phyloP scores from a whole-genome alignment of 495 filamentous ascomycete species.

The Aspergillus bertholletiae region DNA sequence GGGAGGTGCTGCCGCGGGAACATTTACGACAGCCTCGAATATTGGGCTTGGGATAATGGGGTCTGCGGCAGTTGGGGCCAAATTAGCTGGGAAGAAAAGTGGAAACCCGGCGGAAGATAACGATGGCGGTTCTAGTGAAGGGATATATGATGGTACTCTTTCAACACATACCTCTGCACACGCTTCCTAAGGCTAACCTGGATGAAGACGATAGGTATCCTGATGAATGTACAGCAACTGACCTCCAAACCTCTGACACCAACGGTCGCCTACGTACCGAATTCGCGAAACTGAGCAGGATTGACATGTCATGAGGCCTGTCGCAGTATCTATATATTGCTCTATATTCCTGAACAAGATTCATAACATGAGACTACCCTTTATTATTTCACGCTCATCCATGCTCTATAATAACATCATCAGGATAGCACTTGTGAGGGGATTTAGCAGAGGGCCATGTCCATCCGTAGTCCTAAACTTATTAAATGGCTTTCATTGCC shows the following conservation, averaged over 20 bases:
- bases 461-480: no score
- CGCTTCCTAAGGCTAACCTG: constrained; percentile 6
- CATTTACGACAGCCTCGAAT: constrained; percentile 7
- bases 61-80: constrained; percentile 3
- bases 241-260: neutral
- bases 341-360: no score
- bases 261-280: neutral
- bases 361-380: no score
- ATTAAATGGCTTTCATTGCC: no score
- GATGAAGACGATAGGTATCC: neutral
- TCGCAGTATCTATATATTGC: neutral
- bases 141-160: neutral
- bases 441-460: no score
- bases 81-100: neutral
- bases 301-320: neutral
- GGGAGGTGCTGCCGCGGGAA: constrained; percentile 7
- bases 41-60: constrained; percentile 9
- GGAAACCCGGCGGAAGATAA: neutral
- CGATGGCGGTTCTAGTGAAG: neutral
- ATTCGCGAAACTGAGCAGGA: neutral
- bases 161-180: neutral
- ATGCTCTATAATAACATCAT: no score
- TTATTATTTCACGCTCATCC: no score
- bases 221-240: neutral
- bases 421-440: no score